Evolutionary conservation across 2,329 filamentous ascomycete species (phyloP), one percentile per base, ranked within the genome.

Genomic region (Chaetomiaceae sp.): DNA sequence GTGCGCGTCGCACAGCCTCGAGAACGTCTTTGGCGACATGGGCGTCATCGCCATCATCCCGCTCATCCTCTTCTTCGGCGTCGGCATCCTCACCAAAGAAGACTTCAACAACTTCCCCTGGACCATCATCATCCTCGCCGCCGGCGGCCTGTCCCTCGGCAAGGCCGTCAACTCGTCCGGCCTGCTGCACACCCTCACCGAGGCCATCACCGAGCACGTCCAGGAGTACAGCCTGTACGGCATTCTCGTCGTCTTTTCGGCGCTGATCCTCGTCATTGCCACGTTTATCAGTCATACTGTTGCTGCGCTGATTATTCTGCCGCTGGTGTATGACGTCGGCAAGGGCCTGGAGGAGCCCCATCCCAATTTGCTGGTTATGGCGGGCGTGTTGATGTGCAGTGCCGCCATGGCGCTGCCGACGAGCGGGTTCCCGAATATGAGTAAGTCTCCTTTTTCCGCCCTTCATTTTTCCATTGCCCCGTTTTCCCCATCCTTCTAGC

Each of bases 81-180:
- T 90, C 2, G 93, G 93, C 10, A 92, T 97, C 59, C 76, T 99
- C 27, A 97, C 91, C 43, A 99, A 97, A 71, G 93, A 97, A 70
- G 93, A 99, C 71, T 99, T 99, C 67, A 99, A 99, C 75, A 99
- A 99, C 69, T 99, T 99, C 69, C 86, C 96, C 34, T 99, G 93
- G 93, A 99, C 95, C 17, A 99, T 99, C 69, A 96, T 99, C 70
- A 97, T 99, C 63, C 84, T 99, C 17, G 93, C 93, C 0, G 92
- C 93, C 0, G 93, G 93, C 41, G 93, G 93, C 7, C 73, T 99
- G 30, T 90, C 90, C 1, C 82, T 99, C 0, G 93, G 93, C 50
- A 96, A 95, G 68, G 88, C 92, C 0, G 93, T 99, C 52, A 92
- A 90, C 57, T 93, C 89, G 0, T 97, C 92, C 0, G 93, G 93